A percentile compares a stretch with the other conserved stretches of the same genome.
Conservation (phyloP, 805 yeast species). For the Spencermartinsiella europaea region DNA sequence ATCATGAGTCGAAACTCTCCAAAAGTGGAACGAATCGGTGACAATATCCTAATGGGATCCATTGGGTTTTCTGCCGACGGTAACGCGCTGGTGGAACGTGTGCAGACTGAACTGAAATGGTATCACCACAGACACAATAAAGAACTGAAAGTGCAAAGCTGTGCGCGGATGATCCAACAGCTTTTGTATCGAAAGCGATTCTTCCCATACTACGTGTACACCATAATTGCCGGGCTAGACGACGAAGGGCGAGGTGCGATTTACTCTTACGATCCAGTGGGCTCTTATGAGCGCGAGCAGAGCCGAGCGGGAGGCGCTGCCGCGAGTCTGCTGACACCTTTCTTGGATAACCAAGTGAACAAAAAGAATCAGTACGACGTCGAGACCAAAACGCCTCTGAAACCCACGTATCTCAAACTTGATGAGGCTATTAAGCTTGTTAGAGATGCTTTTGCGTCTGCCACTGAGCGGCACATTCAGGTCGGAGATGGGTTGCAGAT, state of each 20-base stretch:
- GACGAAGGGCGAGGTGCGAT: constrained; percentile 90
- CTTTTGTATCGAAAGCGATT: constrained; percentile 86
- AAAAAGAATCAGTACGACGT: constrained; percentile 91
- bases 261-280: constrained; percentile 96
- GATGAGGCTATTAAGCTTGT: constrained; percentile 87
- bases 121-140: constrained; percentile 87
- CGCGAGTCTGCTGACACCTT: constrained; percentile 92
- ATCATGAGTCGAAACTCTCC: constrained; percentile 92
- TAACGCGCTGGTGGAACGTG: constrained; percentile 70
- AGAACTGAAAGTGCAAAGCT: constrained; percentile 59
- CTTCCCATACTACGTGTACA: constrained; percentile 95
- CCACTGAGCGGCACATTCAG: constrained; percentile 96
- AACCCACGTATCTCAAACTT: constrained; percentile 53
- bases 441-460: constrained; percentile 90
- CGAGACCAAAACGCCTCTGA: constrained; percentile 61
- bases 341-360: constrained; percentile 94
- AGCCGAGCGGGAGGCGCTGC: constrained; percentile 99
- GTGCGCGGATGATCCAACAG: constrained; percentile 90
- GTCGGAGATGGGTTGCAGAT: constrained; percentile 97
- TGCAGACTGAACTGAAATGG: constrained; percentile 57
- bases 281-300: constrained; percentile 95
- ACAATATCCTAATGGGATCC: constrained; percentile 79
- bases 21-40: constrained; percentile 84
- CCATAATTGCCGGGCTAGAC: constrained; percentile 90
- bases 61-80: constrained; percentile 98